phyloP scores from a whole-genome alignment of 2,329 filamentous ascomycete genomes.

The Ceratocystis ficicola region DNA sequence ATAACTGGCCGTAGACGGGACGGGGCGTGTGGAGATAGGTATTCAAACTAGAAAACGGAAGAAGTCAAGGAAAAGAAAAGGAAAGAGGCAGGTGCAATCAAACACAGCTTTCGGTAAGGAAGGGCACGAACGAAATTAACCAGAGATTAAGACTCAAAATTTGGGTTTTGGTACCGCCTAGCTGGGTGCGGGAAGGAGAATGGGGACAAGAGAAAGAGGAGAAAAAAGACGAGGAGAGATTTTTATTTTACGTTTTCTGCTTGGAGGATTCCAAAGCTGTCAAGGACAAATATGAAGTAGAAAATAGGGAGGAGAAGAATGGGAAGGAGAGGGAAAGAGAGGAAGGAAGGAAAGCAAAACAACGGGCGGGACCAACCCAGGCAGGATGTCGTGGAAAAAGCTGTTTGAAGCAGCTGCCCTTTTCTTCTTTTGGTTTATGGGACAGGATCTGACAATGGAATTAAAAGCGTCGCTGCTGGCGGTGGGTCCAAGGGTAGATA shows the following conservation, averaged over 20 bases:
- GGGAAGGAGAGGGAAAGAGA: neutral
- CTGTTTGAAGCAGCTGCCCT: neutral
- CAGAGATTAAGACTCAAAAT: neutral
- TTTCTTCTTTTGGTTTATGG: neutral
- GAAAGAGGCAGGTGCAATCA: neutral
- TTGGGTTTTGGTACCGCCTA: neutral
- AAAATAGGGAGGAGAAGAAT: neutral
- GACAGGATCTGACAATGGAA: neutral
- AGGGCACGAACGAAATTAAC: neutral
- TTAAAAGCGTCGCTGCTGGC: neutral
- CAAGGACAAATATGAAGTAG: conserved; percentile 11
- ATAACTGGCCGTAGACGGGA: neutral
- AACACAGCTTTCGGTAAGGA: neutral
- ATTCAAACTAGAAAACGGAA: neutral
- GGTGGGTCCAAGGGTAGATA: neutral
- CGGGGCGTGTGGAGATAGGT: neutral
- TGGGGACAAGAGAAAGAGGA: neutral
- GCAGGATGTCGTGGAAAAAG: neutral
- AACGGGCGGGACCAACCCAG: neutral
- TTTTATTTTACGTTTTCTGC: conserved; percentile 4
- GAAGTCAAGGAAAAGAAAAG: neutral
- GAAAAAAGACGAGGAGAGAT: neutral
- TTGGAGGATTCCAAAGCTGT: neutral
- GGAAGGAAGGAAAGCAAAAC: neutral
- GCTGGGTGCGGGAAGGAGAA: neutral